Conservation (phyloP, 805 yeast genomes). For the Brettanomyces bruxellensis region DNA sequence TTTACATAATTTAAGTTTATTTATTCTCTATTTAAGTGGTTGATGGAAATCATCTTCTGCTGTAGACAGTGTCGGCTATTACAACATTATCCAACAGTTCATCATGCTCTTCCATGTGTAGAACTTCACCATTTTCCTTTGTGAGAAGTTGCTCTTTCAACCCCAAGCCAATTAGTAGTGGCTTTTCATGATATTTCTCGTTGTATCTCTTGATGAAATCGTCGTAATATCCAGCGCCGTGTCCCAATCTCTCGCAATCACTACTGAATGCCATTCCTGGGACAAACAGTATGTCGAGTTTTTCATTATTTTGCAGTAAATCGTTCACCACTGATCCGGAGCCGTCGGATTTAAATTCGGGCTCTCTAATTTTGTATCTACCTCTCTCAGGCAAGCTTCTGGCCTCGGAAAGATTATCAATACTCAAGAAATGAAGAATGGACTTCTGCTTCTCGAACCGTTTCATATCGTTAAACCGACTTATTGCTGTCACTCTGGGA, state of each 20-base stretch:
- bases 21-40: too few species aligned
- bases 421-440: conserved; percentile 48
- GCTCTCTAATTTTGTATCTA: conserved; percentile 59
- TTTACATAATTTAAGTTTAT: too few species aligned
- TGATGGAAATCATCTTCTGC: not conserved
- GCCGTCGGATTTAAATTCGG: conserved; percentile 24
- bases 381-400: conserved; percentile 53
- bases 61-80: conserved; percentile 25
- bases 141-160: conserved; percentile 51
- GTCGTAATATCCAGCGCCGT: conserved; percentile 92
- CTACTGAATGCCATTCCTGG: conserved; percentile 81
- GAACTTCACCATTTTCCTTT: conserved; percentile 10
- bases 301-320: conserved; percentile 7
- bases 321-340: conserved; percentile 14
- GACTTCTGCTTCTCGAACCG: conserved; percentile 26
- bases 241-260: conserved; percentile 56
- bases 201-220: conserved; percentile 50
- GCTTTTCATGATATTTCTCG: conserved; percentile 25
- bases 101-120: conserved; percentile 61
- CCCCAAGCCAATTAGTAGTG: conserved; percentile 54
- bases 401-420: conserved; percentile 35
- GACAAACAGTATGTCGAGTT: conserved; percentile 61
- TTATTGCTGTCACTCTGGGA: conserved; percentile 34
- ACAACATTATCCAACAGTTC: conserved; percentile 48
- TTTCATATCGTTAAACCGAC: conserved; percentile 19